Conservation (phyloP, 2,329 filamentous ascomycete genomes). For the Colletotrichum costaricense region DNA sequence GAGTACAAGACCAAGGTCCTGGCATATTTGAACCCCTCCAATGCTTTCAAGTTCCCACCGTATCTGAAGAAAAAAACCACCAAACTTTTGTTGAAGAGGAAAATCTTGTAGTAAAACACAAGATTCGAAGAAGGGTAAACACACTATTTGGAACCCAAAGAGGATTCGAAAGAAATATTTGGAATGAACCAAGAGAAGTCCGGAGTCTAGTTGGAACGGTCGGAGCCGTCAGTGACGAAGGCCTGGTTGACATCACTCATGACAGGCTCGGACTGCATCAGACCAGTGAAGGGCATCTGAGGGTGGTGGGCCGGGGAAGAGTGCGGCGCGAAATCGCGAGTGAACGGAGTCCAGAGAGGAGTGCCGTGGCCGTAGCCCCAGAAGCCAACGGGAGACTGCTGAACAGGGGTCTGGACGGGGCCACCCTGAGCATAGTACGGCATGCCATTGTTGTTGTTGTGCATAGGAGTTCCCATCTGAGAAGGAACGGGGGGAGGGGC, state of each 20-base stretch:
- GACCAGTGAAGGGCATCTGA: neutral
- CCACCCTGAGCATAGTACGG: slow-evolving; percentile 16
- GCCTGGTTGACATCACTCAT: slow-evolving; percentile 9
- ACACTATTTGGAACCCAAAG: neutral
- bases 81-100: slow-evolving; percentile 6
- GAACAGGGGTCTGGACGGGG: slow-evolving; percentile 24
- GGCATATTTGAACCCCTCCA: neutral
- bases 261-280: slow-evolving; percentile 31
- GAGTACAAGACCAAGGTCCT: slow-evolving; percentile 3
- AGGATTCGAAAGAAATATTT: neutral
- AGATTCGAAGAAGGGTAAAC: slow-evolving; percentile 9
- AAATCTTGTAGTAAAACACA: neutral
- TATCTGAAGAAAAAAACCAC: slow-evolving; percentile 11
- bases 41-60: neutral
- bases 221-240: neutral
- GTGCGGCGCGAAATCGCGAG: slow-evolving; percentile 18
- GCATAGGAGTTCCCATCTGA: slow-evolving; percentile 27
- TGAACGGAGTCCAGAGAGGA: slow-evolving; percentile 32
- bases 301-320: slow-evolving; percentile 11
- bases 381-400: slow-evolving; percentile 29
- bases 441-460: slow-evolving; percentile 8
- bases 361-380: slow-evolving; percentile 33
- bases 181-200: neutral
- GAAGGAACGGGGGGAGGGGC: slow-evolving; percentile 15
- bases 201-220: neutral